Evolutionary conservation across 2,329 filamentous ascomycete species (phyloP), one percentile per base, ranked within the genome.

Genomic region (Penicillium sp.): DNA sequence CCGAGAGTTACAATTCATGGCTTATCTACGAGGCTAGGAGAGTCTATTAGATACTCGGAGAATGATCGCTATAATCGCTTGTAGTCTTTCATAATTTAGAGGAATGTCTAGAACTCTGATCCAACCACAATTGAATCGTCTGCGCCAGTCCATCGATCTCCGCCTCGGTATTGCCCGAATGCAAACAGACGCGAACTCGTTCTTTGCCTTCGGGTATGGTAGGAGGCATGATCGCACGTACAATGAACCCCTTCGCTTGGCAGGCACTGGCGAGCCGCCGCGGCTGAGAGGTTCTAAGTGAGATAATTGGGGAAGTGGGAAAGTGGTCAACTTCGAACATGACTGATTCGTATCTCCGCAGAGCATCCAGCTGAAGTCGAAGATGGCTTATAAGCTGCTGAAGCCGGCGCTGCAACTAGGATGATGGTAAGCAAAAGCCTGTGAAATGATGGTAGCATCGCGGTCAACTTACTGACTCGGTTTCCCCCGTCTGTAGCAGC

Each of bases 181-280:
- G 88, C 2, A 90, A 67, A 67, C 87, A 89, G 0, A 90, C 76
- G 8, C 88, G 75, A 0, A 90, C 82, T 10, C 88, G 75, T 66
- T 89, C 85, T 5, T 76, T 82, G 0, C 87, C 86, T 2, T 67
- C 70, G 0, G 86, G 85, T 2, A 90, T 86, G 0, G 87, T 90
- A 0, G 88, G 88, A 1, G 85, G 78, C 54, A 89, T 84, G 14
- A 90, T 88, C 0, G 86, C 80, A 2, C 87, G 78, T 0, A 89
- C 82, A 41, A 86, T 75, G 51, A 83, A 85, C 0, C 85, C 84
- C 0, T 72, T 68, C 3, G 75, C 62, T 68, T 89, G 87, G 50
- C 87, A 89, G 50, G 80, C 74, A 1, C 69, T 74, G 0, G 87
- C 87, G 13, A 90, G 69, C 3, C 77, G 76, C 3, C 85, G 79